Base-by-base conservation (phyloP, 1,139 yeast genomes). In the Magnusiomyces tetraspermus region DNA sequence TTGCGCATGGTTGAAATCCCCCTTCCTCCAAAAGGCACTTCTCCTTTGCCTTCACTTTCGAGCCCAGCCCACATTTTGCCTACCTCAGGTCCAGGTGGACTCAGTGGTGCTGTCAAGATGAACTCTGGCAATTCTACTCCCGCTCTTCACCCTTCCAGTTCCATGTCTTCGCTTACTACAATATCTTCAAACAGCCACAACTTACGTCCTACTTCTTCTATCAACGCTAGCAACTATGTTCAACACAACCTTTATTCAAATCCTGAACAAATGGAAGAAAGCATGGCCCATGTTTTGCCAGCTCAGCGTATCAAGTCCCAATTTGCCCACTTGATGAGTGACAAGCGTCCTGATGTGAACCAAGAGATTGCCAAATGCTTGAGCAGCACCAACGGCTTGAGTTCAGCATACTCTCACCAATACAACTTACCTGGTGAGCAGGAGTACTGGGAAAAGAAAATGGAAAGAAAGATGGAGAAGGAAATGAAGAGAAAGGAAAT, bases 281-380 rank as follows among this genome's bases (percentile, higher is more conserved):
- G 38, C 38, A 33, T 33, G 38, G 38, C 38, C 24, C 15, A 50
- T n/a, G 40, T 53, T 21, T 19, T 48, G 10, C 53, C 53, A 2
- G 47, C 53, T 6, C 51, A 53, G 19, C 50, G 50, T 2, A 30
- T 50, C n/a, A 15, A 23, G 19, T 36, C 36, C 11, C 50, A 53
- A 33, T 48, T 50, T 40, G 53, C 51, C 8, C 36, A 50, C 46
- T 46, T 46, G 26, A 41, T 51, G 11, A 46, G 17, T 43, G 53
- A 50, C 26, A 47, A 51, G 37, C 50, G 53, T 4, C 56, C 56
- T 17, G 41, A 51, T 24, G 47, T 54, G 23, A 43, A 41, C 10
- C 49, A 50, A 8, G 54, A 54, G 45, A 44, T 54, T n/a, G 49
- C 54, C 40, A 49, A 51, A 15, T 23, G 46, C 41, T 50, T 24